Evolutionary conservation across 2,329 filamentous ascomycete genomes (phyloP).

Genomic region (Scortechinia acanthostroma): DNA sequence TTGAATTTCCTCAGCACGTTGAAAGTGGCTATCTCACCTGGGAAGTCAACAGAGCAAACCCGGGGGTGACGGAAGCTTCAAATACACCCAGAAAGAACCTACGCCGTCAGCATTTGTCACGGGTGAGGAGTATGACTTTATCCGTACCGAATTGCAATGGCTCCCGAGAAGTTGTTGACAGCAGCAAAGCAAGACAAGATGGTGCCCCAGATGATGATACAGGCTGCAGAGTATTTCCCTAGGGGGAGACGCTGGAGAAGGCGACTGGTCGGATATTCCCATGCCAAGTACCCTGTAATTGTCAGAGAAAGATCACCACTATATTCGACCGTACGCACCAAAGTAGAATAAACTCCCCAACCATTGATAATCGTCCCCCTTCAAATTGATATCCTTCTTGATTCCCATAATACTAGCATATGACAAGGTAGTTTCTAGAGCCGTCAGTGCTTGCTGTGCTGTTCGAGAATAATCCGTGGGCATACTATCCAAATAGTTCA

Average conservation of each 20-base stretch:
- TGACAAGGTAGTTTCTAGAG: slow-evolving; percentile 1
- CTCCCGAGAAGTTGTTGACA: slow-evolving; percentile 11
- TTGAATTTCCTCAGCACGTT: background rate
- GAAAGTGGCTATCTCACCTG: slow-evolving; percentile 7
- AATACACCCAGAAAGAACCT: slow-evolving; percentile 9
- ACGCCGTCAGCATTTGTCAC: no score
- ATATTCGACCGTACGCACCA: background rate
- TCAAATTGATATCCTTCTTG: background rate
- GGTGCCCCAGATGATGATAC: background rate
- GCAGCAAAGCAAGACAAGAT: background rate
- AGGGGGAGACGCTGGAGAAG: slow-evolving; percentile 2
- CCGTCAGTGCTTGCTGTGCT: background rate
- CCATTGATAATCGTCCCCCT: background rate
- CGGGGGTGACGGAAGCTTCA: slow-evolving; percentile 9
- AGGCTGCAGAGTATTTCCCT: slow-evolving; percentile 1
- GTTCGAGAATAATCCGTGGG: background rate
- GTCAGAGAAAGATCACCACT: background rate
- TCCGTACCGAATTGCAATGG: slow-evolving; percentile 9
- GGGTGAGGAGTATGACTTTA: no score
- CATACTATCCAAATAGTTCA: slow-evolving; percentile 2
- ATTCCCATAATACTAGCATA: background rate
- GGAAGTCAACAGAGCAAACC: slow-evolving; percentile 10
- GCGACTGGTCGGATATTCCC: background rate
- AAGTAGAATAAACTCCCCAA: slow-evolving; percentile 1
- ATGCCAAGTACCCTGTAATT: background rate